Base-by-base conservation (phyloP, 169 alveolate genomes). In the Plasmodium sp. region DNA sequence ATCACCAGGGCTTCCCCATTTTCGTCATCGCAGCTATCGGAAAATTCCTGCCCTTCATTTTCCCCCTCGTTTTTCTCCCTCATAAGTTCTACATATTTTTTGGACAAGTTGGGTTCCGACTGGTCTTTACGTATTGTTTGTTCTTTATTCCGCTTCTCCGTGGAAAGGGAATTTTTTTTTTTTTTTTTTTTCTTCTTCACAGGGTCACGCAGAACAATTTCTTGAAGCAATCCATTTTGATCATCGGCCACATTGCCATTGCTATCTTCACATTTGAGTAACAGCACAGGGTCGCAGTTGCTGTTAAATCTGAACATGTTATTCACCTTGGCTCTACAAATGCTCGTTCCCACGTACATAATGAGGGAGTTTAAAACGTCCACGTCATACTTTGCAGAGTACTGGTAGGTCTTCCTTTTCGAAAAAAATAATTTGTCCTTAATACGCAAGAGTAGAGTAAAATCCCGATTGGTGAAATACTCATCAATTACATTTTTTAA, bases 391-490 rank as follows among this genome's bases (percentile, higher is more conserved):
- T 90, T 90, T 18, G 79, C 75, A 80, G 77, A 90, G 51, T 43
- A 67, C 4, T 90, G 94, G 72, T 90, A 90, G 14, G 48, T 90
- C 73, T 80, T 79, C 67, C 73, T 90, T 58, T 80, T 90, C 36
- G 94, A 73, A 27, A 90, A 71, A 31, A 34, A 79, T 90, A 90
- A 90, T 34, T 73, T 90, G 7, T 90, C 75, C 83, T 90, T 54
- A 39, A 90, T 90, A 39, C 80, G 81, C 10, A 90, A 45, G 18
- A 90, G 90, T 80, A 90, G 73, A 9, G 75, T 41, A 92, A 84
- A 82, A 96, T 95, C 74, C 93, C 91, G 16, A 98, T 98, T 22
- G 84, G 84, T 31, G 92, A 84, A 83, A 96, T 92, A 91, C 96
- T 92, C 85, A 41, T 91, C 96, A 39, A 95, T 83, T 54, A 92